Conservation (phyloP, 2,329 filamentous ascomycete species). For the Colletotrichum sp. region DNA sequence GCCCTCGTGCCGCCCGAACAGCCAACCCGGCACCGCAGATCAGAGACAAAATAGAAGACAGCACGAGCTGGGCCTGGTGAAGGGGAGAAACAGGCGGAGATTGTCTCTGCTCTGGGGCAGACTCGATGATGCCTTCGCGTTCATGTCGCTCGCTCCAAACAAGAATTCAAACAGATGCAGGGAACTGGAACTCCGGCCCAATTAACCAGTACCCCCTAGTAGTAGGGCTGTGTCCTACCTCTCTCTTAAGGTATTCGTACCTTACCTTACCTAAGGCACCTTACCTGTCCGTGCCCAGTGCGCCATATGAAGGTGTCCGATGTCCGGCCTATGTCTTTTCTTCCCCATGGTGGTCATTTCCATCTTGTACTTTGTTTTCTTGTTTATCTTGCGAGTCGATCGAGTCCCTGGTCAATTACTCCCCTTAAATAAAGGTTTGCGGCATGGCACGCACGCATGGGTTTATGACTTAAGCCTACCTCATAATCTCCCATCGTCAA, state of each 20-base stretch:
- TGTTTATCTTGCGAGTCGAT: background rate
- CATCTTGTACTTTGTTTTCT: background rate
- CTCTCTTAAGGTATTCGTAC: too few species aligned
- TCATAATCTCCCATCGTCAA: slow-evolving; percentile 5
- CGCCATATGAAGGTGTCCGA: background rate
- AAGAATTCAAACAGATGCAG: background rate
- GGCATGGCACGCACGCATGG: background rate
- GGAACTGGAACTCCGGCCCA: background rate
- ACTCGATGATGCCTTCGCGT: background rate
- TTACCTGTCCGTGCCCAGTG: background rate
- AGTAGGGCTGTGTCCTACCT: slow-evolving; percentile 2
- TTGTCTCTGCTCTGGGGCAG: background rate
- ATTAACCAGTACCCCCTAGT: background rate
- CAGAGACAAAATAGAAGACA: background rate
- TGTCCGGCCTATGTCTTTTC: background rate
- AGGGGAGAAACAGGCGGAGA: background rate
- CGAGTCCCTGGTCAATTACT: background rate
- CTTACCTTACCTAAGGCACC: background rate
- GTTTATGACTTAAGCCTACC: background rate
- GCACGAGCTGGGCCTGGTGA: background rate
- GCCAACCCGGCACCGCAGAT: background rate
- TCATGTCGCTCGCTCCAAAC: background rate
- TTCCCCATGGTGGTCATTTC: background rate
- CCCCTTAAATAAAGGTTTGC: background rate
- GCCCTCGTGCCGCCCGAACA: background rate